Evolutionary conservation across 805 yeast genomes (phyloP), one percentile per base, ranked within the genome.

Genomic region (Candida ovalis): DNA sequence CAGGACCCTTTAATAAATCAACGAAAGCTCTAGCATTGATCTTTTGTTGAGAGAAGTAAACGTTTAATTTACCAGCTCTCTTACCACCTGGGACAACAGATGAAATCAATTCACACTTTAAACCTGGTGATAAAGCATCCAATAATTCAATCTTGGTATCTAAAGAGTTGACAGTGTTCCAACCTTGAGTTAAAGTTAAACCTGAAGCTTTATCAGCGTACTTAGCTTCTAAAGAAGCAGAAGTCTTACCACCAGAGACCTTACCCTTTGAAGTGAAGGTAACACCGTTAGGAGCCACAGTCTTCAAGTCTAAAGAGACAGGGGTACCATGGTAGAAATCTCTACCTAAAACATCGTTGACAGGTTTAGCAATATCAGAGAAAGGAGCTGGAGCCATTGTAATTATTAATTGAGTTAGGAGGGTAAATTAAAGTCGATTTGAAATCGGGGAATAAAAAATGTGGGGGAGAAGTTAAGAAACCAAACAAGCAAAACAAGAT

Each of bases 221-320:
- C 78, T 88, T 89, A 63, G 95, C 87, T 74, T 94, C 98, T 50
- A 94, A 75, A 66, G 86, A 81, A 60, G 96, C 96, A 54, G 91
- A 82, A 60, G 94, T 82, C 61, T 95, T 75, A 67, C 86, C 84
- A 66, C 83, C 88, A 63, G 84, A 78, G 56, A 84, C 77, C 76
- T 89, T 90, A 70, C 96, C 97, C 78, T 88, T 89, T 67, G 89
- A 88, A 64, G 94, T 80, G 82, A 94, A 94, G 52, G 89, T 80
- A 50, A 92, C 97, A 63, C 97, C 97, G 71, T 90, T 92, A 70
- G 97, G 96, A 62, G 99, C 96, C 58, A 80, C 80, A 59, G 98
- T 86, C 78, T 88, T 86, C 64, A 92, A 82, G 67, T 88, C 96
- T 59, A 94, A 79, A 50, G 94, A 74, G 59, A 94, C 94, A 55